Conservation (phyloP, 2,329 filamentous ascomycete species). For the Pyrenophora seminiperda region DNA sequence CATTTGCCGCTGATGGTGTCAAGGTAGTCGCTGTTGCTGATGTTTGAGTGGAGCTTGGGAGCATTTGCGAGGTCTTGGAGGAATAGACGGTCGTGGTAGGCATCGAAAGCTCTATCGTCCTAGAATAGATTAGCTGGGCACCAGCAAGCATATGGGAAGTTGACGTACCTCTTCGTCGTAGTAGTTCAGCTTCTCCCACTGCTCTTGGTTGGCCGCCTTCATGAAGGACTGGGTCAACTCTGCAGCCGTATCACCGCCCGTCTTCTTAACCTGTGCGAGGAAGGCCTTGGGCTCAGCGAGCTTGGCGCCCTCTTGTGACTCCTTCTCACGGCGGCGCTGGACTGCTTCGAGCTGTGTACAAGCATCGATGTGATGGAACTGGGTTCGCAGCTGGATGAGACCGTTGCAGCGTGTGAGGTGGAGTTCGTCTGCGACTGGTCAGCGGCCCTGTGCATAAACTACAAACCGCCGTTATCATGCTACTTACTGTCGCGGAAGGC, state of each 20-base stretch:
- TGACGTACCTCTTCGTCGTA: constrained; percentile 72
- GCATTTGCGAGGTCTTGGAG: constrained; percentile 52
- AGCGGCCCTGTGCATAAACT: neutral
- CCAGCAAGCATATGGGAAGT: constrained; percentile 9
- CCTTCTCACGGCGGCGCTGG: constrained; percentile 49
- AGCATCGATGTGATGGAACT: constrained; percentile 92
- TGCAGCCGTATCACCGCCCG: constrained; percentile 68
- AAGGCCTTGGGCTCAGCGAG: constrained; percentile 71
- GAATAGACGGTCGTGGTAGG: constrained; percentile 76
- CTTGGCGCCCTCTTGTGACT: constrained; percentile 53
- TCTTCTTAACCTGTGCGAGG: constrained; percentile 83
- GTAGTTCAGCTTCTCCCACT: constrained; percentile 80
- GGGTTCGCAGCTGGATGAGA: constrained; percentile 85
- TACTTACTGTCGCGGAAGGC: constrained; percentile 79
- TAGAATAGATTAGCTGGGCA: constrained; percentile 22
- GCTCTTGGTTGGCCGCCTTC: constrained; percentile 77
- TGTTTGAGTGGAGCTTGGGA: constrained; percentile 58
- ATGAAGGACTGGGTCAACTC: constrained; percentile 78
- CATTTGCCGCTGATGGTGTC: constrained; percentile 61
- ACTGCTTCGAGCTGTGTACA: constrained; percentile 71
- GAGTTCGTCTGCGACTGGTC: constrained; percentile 67
- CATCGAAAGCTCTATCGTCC: constrained; percentile 72
- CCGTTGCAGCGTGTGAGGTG: constrained; percentile 84
- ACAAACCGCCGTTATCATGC: constrained; percentile 16
- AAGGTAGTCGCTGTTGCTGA: constrained; percentile 65